Evolutionary conservation across 1,284 basidiomycete genomes (phyloP).

Genomic region (Malassezia yamatoensis): DNA sequence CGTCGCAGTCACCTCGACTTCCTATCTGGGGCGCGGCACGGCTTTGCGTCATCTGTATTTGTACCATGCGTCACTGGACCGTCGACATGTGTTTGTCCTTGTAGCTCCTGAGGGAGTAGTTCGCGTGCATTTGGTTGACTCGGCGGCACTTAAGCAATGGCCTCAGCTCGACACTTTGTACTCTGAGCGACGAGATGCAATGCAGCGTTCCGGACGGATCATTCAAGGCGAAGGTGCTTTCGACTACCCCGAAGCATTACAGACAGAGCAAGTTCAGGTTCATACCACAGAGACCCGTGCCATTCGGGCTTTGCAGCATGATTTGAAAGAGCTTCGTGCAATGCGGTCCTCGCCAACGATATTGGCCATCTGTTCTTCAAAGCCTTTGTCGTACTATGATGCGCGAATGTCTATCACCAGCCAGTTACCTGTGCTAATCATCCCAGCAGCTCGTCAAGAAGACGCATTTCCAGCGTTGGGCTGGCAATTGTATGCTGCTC

Average conservation of each 20-base stretch:
- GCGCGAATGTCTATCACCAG: slow-evolving; percentile 57
- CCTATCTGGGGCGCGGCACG: slow-evolving; percentile 66
- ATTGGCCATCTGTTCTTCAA: slow-evolving; percentile 74
- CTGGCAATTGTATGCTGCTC: slow-evolving; percentile 53
- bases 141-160: slow-evolving; percentile 72
- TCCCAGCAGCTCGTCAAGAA: slow-evolving; percentile 64
- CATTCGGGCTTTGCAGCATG: slow-evolving; percentile 76
- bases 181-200: slow-evolving; percentile 53
- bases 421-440: slow-evolving; percentile 78
- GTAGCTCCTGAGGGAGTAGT: slow-evolving; percentile 60
- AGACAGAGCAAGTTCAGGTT: slow-evolving; percentile 60
- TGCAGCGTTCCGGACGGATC: slow-evolving; percentile 29
- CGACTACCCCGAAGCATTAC: slow-evolving; percentile 62
- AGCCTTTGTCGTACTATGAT: slow-evolving; percentile 77
- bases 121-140: slow-evolving; percentile 74
- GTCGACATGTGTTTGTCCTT: slow-evolving; percentile 79
- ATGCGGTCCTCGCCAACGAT: slow-evolving; percentile 57
- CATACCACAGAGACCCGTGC: slow-evolving; percentile 70
- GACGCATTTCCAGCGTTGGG: slow-evolving; percentile 55
- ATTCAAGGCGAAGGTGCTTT: slow-evolving; percentile 50
- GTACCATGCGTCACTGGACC: slow-evolving; percentile 71
- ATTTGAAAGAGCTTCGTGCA: slow-evolving; percentile 58
- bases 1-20: slow-evolving; percentile 1
- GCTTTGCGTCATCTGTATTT: slow-evolving; percentile 75
- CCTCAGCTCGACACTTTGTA: slow-evolving; percentile 69